A percentile compares a stretch with the other conserved stretches of the same genome.
Conservation (phyloP, 768 basidiomycete species). For the Russula virescens region DNA sequence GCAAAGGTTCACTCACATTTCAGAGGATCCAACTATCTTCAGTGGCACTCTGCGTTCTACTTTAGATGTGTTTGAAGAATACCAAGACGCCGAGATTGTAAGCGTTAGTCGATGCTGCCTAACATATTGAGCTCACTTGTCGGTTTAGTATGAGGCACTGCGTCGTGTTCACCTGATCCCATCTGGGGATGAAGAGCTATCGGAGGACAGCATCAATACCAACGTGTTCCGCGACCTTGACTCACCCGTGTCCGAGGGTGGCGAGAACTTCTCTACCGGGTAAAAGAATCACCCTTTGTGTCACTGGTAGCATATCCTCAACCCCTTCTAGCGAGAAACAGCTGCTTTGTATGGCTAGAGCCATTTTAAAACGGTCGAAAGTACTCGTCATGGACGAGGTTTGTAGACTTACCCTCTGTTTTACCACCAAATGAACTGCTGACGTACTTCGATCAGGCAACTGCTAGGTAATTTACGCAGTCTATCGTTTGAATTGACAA, state of each 20-base stretch:
- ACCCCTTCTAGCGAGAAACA: conserved; percentile 58
- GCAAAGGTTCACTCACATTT: background rate
- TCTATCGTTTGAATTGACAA: background rate
- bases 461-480: conserved; percentile 45
- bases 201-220: conserved; percentile 47
- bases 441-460: conserved; percentile 41
- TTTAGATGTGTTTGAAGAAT: conserved; percentile 82
- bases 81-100: conserved; percentile 77
- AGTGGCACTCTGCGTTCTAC: conserved; percentile 78
- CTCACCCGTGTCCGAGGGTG: conserved; percentile 71
- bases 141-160: conserved; percentile 67
- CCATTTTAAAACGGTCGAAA: conserved; percentile 72
- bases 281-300: conserved; percentile 29
- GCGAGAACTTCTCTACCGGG: conserved; percentile 88
- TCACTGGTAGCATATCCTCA: background rate
- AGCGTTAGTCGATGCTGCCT: conserved; percentile 25
- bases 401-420: background rate
- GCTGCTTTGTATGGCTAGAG: conserved; percentile 83
- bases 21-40: conserved; percentile 86
- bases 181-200: conserved; percentile 44
- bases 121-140: conserved; percentile 6
- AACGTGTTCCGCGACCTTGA: conserved; percentile 78
- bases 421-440: background rate
- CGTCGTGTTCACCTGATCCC: conserved; percentile 78
- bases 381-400: conserved; percentile 85